Conservation (phyloP, 1,284 basidiomycete genomes). For the Pseudozyma sp. region DNA sequence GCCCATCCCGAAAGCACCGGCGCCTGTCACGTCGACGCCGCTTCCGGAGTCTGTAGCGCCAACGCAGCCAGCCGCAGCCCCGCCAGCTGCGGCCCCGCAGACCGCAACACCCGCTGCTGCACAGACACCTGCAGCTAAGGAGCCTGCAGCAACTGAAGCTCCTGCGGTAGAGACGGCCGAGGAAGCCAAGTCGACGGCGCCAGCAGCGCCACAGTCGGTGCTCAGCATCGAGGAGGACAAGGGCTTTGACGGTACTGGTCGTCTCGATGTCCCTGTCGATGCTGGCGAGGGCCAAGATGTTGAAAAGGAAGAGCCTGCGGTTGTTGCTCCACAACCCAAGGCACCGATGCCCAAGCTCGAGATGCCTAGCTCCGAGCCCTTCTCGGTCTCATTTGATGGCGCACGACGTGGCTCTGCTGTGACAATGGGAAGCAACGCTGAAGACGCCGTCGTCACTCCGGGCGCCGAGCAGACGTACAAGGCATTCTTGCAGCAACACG, state of each 20-base stretch:
- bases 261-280: conserved; percentile 45
- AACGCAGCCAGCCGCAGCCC: conserved; percentile 7
- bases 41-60: conserved; percentile 21
- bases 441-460: conserved; percentile 50
- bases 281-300: conserved; percentile 3
- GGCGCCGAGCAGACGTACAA: conserved; percentile 53
- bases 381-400: conserved; percentile 50
- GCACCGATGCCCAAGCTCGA: conserved; percentile 56
- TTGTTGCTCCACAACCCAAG: conserved; percentile 17
- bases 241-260: conserved; percentile 63
- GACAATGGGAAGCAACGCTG: conserved; percentile 11
- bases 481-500: conserved; percentile 36
- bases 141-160: background rate
- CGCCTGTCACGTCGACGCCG: conserved; percentile 40
- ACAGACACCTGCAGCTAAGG: conserved; percentile 1
- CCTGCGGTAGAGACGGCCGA: background rate
- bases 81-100: background rate
- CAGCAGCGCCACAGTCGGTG: conserved; percentile 32
- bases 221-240: conserved; percentile 59
- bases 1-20: conserved; percentile 51
- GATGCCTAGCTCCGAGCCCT: conserved; percentile 62
- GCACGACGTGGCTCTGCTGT: conserved; percentile 27
- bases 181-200: background rate
- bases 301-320: background rate
- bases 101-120: background rate